Base-by-base conservation (phyloP, 352 stramenopile species). In the Detonula confervacea region DNA sequence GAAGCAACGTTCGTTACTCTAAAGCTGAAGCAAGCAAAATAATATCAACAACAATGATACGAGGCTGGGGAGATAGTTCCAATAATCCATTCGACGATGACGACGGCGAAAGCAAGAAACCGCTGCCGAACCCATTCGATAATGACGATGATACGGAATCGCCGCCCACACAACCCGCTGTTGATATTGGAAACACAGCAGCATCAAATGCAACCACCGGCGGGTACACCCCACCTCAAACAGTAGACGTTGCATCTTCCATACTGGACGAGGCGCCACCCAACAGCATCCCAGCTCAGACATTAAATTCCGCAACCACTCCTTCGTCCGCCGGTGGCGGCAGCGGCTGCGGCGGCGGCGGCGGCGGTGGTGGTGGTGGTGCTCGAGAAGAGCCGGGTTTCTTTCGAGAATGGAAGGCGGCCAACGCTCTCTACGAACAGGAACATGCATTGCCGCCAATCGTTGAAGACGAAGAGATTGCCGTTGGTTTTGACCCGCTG, bases 331-430 rank as follows among this genome's bases (percentile, higher is more conserved):
- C n/a, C n/a, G n/a, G n/a, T n/a, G n/a, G n/a, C 11, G 2, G 27
- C 47, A 5, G 18, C 49, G 22, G 1, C 49, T 33, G 16, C n/a
- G n/a, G n/a, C n/a, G n/a, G n/a, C n/a, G n/a, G n/a, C n/a, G n/a
- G n/a, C n/a, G n/a, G n/a, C n/a, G n/a, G n/a, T n/a, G n/a, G n/a
- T n/a, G n/a, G n/a, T n/a, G n/a, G n/a, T n/a, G n/a, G n/a, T n/a
- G n/a, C n/a, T n/a, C n/a, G n/a, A n/a, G n/a, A n/a, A n/a, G n/a
- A n/a, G n/a, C n/a, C n/a, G n/a, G n/a, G n/a, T n/a, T n/a, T 84
- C 14, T 60, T 84, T 12, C 37, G 77, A 66, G 77, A 69, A 33
- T 84, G 77, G 76, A 37, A 64, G 14, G 46, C 12, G 29, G 55
- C 49, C 44, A 51, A 39, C 42, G 24, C 14, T 42, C 35, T 25